Evolutionary conservation across 2,329 filamentous ascomycete species (phyloP), one percentile per base, ranked within the genome.

Genomic region (Penicillium sp.): DNA sequence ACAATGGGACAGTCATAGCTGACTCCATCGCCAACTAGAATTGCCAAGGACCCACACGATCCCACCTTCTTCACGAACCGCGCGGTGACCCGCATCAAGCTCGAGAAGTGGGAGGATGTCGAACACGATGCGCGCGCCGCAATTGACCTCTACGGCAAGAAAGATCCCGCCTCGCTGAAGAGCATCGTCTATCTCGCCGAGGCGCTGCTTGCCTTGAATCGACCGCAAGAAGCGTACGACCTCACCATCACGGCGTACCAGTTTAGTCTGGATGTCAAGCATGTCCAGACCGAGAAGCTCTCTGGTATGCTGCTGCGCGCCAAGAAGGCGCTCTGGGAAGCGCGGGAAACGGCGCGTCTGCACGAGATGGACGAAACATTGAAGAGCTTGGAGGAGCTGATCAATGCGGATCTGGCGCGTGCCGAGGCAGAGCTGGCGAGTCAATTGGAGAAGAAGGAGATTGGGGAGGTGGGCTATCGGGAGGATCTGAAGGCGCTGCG

Each of bases 41-140:
- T 97, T 68, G 87, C 90, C 69, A 87, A 88, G 73, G 91, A 96
- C 76, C 84, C 90, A 4, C 84, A 82, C 58, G 95, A 96, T 73
- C 86, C 90, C 1, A 82, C 89, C 33, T 84, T 97, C 54, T 97
- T 93, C 79, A 94, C 92, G 42, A 98, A 97, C 79, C 91, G 93
- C 57, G 91, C 93, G 55, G 90, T 97, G 79, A 88, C 90, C 3
- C 87, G 93, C 43, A 82, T 95, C 60, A 91, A 90, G 77, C 84
- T 96, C 25, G 79, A 84, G 62, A 82, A 87, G 68, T 96, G 89
- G 86, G 84, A 91, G 33, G 87, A 83, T 10, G 92, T 89, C 52
- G 88, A 95, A 65, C 81, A 86, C 61, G 93, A 97, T 77, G 94
- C 93, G 73, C 78, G 89, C 56, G 82, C 86, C 55, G 92, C 90